A percentile compares a stretch with the other conserved stretches of the same genome.
These are phyloP conservation scores for Yarrowia sp. DNA, from an alignment of 805 yeast species.

Conservation along the genomic window DNA sequence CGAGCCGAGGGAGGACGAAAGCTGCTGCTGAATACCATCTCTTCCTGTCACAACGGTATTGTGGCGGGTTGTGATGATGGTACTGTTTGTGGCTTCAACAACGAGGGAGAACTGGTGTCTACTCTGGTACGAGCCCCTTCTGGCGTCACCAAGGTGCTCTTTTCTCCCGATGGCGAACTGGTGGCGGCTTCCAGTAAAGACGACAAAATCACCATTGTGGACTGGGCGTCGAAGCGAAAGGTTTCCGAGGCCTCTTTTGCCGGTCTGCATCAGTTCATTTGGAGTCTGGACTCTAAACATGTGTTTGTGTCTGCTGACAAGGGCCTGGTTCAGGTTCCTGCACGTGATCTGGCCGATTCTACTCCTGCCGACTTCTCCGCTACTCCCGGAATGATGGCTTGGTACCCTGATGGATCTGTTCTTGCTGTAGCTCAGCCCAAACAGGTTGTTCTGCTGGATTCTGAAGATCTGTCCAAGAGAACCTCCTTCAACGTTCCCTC, in stretches of 20 bases:
- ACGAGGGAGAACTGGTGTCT: not conserved
- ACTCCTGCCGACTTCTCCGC: not conserved
- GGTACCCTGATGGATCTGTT: constrained; percentile 69
- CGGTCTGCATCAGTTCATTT: not conserved
- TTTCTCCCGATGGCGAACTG: not conserved
- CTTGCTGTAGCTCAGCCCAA: constrained; percentile 57
- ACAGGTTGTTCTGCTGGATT: constrained; percentile 32
- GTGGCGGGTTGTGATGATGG: constrained; percentile 11
- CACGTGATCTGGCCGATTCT: not conserved
- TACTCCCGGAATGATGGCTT: constrained; percentile 41
- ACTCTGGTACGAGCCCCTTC: not conserved
- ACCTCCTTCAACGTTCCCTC: constrained; percentile 21
- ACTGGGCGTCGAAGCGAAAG: not conserved
- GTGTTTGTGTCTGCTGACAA: not conserved
- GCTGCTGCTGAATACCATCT: not conserved
- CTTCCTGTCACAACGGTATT: not conserved
- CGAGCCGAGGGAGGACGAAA: not conserved
- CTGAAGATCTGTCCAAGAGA: not conserved
- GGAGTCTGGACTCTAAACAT: not conserved
- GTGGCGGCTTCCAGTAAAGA: not conserved
- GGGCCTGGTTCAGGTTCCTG: not conserved
- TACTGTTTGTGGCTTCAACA: not conserved
- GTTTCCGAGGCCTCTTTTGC: not conserved
- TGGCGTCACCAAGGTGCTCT: not conserved
- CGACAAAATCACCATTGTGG: not conserved